A percentile compares a stretch with the other conserved stretches of the same genome.
These are phyloP conservation scores for Juncus effusus DNA, from an alignment of 176 grass and related monocot genomes.

Conservation along the genomic window DNA sequence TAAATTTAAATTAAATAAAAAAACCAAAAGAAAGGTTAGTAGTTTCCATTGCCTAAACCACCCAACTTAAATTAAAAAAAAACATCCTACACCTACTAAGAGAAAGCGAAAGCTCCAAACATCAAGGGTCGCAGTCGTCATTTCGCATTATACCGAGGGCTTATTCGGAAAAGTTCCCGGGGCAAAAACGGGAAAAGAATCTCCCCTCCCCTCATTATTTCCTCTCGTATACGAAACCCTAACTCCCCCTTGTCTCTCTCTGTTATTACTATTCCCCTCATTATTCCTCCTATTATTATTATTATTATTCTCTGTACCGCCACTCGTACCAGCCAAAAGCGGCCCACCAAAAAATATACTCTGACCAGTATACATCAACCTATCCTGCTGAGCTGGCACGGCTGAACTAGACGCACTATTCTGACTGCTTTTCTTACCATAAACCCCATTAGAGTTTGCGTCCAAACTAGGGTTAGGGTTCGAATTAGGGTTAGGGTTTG, in stretches of 20 bases:
- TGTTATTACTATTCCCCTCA: slow-evolving; percentile 25
- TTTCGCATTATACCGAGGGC: slow-evolving; percentile 39
- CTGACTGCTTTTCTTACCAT: slow-evolving; percentile 35
- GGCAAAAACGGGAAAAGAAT: slow-evolving; percentile 72
- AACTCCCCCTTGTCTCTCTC: slow-evolving; percentile 35
- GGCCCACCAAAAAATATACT: slow-evolving; percentile 97
- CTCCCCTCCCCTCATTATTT: slow-evolving; percentile 42
- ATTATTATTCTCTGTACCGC: slow-evolving; percentile 19
- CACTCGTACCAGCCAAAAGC: slow-evolving; percentile 46
- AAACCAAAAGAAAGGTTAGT: slow-evolving; percentile 20
- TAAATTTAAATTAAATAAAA: slow-evolving; percentile 22
- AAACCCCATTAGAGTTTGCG: not conserved
- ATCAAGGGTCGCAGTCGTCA: slow-evolving; percentile 23
- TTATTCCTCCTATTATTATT: slow-evolving; percentile 12
- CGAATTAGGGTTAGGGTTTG: slow-evolving; percentile 44
- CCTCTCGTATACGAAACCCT: slow-evolving; percentile 48
- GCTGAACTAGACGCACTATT: slow-evolving; percentile 32
- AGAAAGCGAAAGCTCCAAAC: not conserved
- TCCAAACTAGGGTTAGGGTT: not conserved
- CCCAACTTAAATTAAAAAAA: not conserved
- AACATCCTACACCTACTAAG: slow-evolving; percentile 7
- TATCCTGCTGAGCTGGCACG: slow-evolving; percentile 45
- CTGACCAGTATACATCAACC: slow-evolving; percentile 64
- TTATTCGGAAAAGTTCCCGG: slow-evolving; percentile 57
- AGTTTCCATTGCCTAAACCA: slow-evolving; percentile 5